Percentiles rank a stretch among this genome's conserved stretches.
These are phyloP conservation scores for Capsicum baccatum DNA, from an alignment of 257 asterid genomes.

Conservation along the genomic window DNA sequence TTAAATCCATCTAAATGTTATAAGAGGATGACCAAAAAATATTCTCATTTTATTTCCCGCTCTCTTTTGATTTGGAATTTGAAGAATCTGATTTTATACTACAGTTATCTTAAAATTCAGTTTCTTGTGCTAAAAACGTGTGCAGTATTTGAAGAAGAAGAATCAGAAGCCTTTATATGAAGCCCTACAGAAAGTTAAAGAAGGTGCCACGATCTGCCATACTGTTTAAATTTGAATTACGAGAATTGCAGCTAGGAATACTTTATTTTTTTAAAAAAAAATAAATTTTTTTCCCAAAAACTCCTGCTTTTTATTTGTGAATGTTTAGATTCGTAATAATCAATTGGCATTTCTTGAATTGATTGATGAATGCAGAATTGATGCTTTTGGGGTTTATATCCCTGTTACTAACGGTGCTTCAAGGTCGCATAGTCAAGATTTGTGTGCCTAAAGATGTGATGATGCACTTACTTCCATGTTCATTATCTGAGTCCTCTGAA, in stretches of 20 bases:
- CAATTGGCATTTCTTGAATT: slow-evolving; percentile 15
- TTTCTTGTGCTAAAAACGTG: slow-evolving; percentile 28
- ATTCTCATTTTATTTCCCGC: neutral
- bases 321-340: neutral
- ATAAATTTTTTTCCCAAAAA: no score
- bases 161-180: slow-evolving; percentile 74
- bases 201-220: slow-evolving; percentile 47
- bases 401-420: slow-evolving; percentile 72
- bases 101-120: neutral
- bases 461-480: slow-evolving; percentile 64
- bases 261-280: no score
- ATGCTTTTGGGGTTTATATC: slow-evolving; percentile 89
- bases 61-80: neutral
- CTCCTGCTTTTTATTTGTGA: neutral
- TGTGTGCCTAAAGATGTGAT: slow-evolving; percentile 51
- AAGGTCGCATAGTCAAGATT: slow-evolving; percentile 57
- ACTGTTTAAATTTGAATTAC: neutral
- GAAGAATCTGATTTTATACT: neutral
- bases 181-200: slow-evolving; percentile 79
- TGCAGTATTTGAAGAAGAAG: slow-evolving; percentile 74
- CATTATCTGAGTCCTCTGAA: slow-evolving; percentile 39
- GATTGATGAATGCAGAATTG: slow-evolving; percentile 54
- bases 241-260: neutral
- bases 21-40: no score
- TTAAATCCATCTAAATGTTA: no score